Percentiles rank a stretch among this genome's conserved stretches.
These are phyloP conservation scores for Filobasidium floriforme DNA, from an alignment of 768 basidiomycete species.

Conservation along the genomic window DNA sequence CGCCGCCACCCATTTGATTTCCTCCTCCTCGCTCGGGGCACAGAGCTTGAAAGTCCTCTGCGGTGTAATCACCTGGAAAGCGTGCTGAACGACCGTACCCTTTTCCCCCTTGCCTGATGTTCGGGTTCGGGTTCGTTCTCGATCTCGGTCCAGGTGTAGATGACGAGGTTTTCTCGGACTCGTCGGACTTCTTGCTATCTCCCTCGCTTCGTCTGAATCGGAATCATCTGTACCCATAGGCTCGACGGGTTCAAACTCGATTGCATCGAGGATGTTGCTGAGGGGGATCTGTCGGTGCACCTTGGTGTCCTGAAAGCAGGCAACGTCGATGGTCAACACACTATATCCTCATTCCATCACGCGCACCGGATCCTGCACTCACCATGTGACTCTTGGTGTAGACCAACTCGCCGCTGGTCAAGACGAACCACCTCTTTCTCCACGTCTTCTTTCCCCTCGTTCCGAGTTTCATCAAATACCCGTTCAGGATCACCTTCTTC, in stretches of 20 bases:
- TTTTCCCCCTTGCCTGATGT: background rate
- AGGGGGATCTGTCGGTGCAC: conserved; percentile 79
- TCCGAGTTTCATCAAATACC: conserved; percentile 95
- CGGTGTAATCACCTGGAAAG: conserved; percentile 94
- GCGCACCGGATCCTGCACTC: conserved; percentile 37
- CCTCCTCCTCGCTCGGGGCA: conserved; percentile 93
- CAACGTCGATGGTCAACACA: background rate
- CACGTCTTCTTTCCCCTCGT: conserved; percentile 76
- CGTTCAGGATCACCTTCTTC: conserved; percentile 72
- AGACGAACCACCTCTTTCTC: conserved; percentile 94
- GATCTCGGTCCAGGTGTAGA: background rate
- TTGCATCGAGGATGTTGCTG: conserved; percentile 75
- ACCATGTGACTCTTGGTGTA: conserved; percentile 97
- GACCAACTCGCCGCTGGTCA: conserved; percentile 77
- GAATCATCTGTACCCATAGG: conserved; percentile 27
- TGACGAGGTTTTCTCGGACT: conserved; percentile 15
- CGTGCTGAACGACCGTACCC: conserved; percentile 49
- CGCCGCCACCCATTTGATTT: conserved; percentile 95
- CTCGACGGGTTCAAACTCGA: conserved; percentile 63
- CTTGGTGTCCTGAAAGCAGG: conserved; percentile 65
- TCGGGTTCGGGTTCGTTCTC: conserved; percentile 3
- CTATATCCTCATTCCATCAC: background rate
- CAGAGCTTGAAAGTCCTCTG: conserved; percentile 81
- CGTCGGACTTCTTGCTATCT: conserved; percentile 15
- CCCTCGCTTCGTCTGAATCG: conserved; percentile 36